phyloP scores from a whole-genome alignment of 441 rosid genomes.

The Pelargonium cotyledonis region DNA sequence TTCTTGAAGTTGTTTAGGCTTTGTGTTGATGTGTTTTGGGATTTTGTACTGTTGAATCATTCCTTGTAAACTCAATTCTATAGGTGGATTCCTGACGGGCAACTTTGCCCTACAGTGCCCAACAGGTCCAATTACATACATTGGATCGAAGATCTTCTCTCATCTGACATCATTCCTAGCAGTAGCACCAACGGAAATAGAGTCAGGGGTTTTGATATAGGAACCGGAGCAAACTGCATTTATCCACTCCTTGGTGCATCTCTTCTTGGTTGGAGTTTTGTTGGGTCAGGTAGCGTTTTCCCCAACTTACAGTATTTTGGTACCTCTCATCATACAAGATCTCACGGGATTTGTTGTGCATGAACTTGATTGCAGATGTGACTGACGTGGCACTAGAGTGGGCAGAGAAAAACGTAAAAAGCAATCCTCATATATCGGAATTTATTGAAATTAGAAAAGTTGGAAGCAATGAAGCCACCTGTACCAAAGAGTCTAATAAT shows the following conservation, averaged over 20 bases:
- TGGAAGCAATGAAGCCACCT: slow-evolving; percentile 16
- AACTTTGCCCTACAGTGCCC: slow-evolving; percentile 93
- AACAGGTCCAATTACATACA: slow-evolving; percentile 85
- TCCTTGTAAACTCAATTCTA: neutral
- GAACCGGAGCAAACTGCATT: slow-evolving; percentile 92
- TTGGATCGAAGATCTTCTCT: slow-evolving; percentile 86
- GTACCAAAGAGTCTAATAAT: slow-evolving; percentile 21
- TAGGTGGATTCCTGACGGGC: slow-evolving; percentile 98
- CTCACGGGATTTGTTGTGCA: slow-evolving; percentile 8
- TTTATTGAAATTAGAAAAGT: slow-evolving; percentile 70
- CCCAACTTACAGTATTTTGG: neutral
- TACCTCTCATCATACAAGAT: neutral
- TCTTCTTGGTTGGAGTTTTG: slow-evolving; percentile 71
- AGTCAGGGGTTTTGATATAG: slow-evolving; percentile 84
- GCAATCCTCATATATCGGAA: slow-evolving; percentile 58
- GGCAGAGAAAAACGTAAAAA: slow-evolving; percentile 75
- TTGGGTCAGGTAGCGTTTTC: slow-evolving; percentile 61
- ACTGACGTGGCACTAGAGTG: slow-evolving; percentile 78
- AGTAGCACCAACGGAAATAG: slow-evolving; percentile 18
- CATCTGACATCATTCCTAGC: slow-evolving; percentile 49
- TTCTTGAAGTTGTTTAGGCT: neutral
- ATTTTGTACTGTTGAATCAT: neutral
- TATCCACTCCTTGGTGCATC: slow-evolving; percentile 94
- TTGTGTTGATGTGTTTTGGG: neutral
- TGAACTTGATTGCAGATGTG: slow-evolving; percentile 49